phyloP scores from a whole-genome alignment of 1,284 basidiomycete genomes.

The Limonomyces culmigenus region DNA sequence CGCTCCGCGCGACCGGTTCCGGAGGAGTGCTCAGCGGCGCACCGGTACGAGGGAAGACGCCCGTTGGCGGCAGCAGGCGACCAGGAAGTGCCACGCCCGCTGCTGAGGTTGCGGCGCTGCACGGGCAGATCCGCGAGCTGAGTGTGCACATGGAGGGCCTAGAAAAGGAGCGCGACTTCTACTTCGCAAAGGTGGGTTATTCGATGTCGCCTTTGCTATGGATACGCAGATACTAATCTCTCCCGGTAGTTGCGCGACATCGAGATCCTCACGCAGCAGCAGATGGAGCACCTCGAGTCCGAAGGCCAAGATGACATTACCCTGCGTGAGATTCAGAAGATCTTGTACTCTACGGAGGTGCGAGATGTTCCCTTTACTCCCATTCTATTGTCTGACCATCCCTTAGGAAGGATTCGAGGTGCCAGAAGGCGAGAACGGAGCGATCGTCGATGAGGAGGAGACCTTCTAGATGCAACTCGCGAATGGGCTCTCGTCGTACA shows the following conservation, averaged over 20 bases:
- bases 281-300: conserved; percentile 42
- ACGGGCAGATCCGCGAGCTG: conserved; percentile 73
- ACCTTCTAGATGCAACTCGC: conserved; percentile 27
- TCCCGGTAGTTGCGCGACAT: conserved; percentile 71
- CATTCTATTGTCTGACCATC: not conserved
- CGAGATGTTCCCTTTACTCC: conserved; percentile 7
- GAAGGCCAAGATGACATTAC: conserved; percentile 50
- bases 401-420: conserved; percentile 55
- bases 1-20: conserved; percentile 26
- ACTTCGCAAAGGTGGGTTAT: conserved; percentile 81
- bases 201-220: conserved; percentile 2
- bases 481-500: no score
- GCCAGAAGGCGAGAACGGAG: conserved; percentile 30
- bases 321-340: conserved; percentile 78
- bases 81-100: conserved; percentile 35
- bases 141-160: conserved; percentile 71
- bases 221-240: conserved; percentile 1
- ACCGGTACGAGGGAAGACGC: conserved; percentile 60
- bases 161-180: conserved; percentile 95
- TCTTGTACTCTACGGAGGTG: conserved; percentile 91
- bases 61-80: conserved; percentile 53
- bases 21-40: conserved; percentile 26
- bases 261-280: conserved; percentile 79
- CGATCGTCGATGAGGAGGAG: conserved; percentile 38
- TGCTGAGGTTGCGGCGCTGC: conserved; percentile 46